Evolutionary conservation across 768 basidiomycete genomes (phyloP), one percentile per base, ranked within the genome.

Genomic region (Lenzites betulinus): DNA sequence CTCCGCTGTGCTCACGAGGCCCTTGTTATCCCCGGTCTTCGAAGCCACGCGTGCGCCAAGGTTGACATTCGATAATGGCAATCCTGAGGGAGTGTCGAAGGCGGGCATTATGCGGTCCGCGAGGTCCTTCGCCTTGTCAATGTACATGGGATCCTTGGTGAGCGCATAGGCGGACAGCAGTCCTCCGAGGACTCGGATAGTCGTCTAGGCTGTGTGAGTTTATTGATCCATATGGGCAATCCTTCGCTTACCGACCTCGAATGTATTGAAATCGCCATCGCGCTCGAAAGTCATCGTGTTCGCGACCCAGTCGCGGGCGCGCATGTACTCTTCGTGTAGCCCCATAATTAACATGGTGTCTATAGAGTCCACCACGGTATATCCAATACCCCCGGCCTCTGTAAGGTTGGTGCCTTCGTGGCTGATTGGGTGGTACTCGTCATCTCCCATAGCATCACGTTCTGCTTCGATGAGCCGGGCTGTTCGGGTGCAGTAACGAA

Each of bases 111-210:
- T 83, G n/a, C 95, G 82, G 67, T 94, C 87, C 15, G 86, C 95
- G 2, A 98, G 85, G 55, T 97, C 94, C 11, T 79, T 74, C 1
- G 95, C 93, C 62, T 86, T 87, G 58, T 87, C 78, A 11, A 97
- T 82, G 70, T 85, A 93, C 2, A 95, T 67, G 5, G 77, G 66
- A 60, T 95, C 89, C 1, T 72, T 80, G 0, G 92, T 87, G 11
- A 97, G 81, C 67, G 94, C 85, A 69, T 93, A 87, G 0, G 94
- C 90, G 1, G 94, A 87, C 1, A 98, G 78, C 4, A 98, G 82
- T 0, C 96, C 96, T 9, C 96, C 95, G 3, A 98, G 79, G 1
- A 96, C 83, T 23, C 95, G 87, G 53, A 97, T 98, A 0, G 94
- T 97, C 1, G 92, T 95, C 93, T 95, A 63, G 13, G 42, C 48